These are phyloP conservation scores for Quercus aquifolioides DNA, from an alignment of 306 rosid genomes.

Conservation along the genomic window DNA sequence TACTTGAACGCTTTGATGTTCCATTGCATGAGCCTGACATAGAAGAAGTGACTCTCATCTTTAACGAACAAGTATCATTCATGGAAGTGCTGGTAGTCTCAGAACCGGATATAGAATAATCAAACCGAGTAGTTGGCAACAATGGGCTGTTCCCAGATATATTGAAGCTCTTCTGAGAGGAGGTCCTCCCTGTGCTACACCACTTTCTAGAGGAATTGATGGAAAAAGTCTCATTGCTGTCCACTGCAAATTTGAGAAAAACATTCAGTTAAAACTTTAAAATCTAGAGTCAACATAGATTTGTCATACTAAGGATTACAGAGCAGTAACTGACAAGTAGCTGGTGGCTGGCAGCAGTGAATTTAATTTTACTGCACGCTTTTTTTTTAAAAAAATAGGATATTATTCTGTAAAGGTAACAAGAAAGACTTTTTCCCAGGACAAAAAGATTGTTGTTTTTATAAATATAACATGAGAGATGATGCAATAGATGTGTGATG, in stretches of 20 bases:
- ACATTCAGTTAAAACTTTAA: constrained; percentile 25
- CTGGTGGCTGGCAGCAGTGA: background rate
- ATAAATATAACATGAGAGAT: background rate
- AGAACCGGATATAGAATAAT: constrained; percentile 41
- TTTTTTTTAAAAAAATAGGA: background rate
- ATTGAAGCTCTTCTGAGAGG: constrained; percentile 45
- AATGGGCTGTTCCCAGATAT: constrained; percentile 34
- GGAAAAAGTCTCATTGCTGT: constrained; percentile 22
- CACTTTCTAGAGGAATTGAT: constrained; percentile 36
- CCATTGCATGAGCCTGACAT: constrained; percentile 62
- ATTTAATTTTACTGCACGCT: constrained; percentile 1
- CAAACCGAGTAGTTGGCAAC: constrained; percentile 35
- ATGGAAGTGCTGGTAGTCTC: constrained; percentile 73
- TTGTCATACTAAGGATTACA: background rate
- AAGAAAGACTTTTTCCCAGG: background rate
- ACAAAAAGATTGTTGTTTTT: background rate
- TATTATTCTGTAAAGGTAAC: background rate
- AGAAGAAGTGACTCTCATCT: constrained; percentile 61
- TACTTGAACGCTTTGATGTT: constrained; percentile 42
- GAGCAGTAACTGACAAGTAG: background rate
- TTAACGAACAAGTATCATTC: constrained; percentile 47
- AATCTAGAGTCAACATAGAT: background rate
- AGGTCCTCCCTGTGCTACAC: constrained; percentile 25
- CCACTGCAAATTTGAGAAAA: constrained; percentile 39
- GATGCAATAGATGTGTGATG: background rate